Evolutionary conservation across 306 rosid species (phyloP).

Genomic region (Malus domestica): DNA sequence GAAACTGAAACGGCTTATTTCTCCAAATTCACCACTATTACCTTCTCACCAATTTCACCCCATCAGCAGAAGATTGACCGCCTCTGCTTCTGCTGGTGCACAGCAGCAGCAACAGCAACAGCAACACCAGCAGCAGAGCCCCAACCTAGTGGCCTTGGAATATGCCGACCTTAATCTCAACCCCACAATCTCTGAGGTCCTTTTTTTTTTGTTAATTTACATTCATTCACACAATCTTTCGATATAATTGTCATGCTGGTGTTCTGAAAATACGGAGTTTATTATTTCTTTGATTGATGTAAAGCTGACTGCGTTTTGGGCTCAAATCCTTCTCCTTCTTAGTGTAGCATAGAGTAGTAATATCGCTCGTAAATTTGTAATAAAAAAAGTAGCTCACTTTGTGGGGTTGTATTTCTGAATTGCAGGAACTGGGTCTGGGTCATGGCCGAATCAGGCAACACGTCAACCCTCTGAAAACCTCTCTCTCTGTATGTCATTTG

Average conservation of each 20-base stretch:
- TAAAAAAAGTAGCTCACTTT: neutral
- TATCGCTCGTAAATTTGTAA: too few species aligned
- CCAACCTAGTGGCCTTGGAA: conserved; percentile 69
- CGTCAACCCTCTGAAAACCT: conserved; percentile 77
- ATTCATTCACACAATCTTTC: neutral
- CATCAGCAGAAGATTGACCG: conserved; percentile 2
- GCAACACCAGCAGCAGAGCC: conserved; percentile 30
- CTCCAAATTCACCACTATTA: neutral
- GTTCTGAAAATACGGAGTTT: neutral
- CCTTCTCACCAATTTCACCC: neutral
- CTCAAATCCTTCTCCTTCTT: too few species aligned
- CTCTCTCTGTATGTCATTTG: conserved; percentile 60
- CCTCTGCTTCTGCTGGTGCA: conserved; percentile 17
- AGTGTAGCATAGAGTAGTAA: too few species aligned
- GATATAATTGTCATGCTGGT: neutral
- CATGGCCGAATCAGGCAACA: conserved; percentile 87
- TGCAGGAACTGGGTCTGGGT: conserved; percentile 57
- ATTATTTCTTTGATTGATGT: too few species aligned
- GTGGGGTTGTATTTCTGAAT: neutral
- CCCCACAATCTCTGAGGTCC: conserved; percentile 27
- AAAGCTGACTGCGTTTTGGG: too few species aligned
- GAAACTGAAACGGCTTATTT: neutral
- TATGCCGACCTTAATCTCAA: conserved; percentile 78
- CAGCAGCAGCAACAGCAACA: conserved; percentile 13
- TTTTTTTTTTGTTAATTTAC: neutral